Evolutionary conservation across 1,284 basidiomycete species (phyloP).

Genomic region (Moesziomyces sp.): DNA sequence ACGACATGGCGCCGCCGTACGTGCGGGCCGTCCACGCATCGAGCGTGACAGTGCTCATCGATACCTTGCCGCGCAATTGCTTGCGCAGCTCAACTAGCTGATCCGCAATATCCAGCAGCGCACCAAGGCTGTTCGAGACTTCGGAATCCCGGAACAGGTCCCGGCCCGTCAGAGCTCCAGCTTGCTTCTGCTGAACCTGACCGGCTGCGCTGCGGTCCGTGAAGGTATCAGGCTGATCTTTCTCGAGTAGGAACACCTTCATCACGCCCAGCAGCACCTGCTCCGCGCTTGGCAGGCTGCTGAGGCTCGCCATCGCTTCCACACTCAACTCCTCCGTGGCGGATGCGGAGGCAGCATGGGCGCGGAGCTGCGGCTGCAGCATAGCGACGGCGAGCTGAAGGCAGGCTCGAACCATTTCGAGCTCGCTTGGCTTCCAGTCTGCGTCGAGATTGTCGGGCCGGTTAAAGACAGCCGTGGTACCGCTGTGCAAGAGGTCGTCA

Average conservation of each 20-base stretch:
- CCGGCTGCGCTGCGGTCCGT: conserved; percentile 21
- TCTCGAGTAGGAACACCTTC: conserved; percentile 90
- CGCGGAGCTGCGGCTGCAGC: conserved; percentile 25
- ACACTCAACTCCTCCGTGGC: background rate
- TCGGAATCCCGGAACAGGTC: conserved; percentile 79
- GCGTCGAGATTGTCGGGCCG: conserved; percentile 79
- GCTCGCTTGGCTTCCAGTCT: conserved; percentile 83
- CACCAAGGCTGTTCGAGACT: conserved; percentile 75
- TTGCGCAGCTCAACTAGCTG: conserved; percentile 31
- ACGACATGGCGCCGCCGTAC: conserved; percentile 69
- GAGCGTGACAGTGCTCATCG: conserved; percentile 70
- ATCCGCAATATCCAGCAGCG: conserved; percentile 48
- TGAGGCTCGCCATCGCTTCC: conserved; percentile 18
- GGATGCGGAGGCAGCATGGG: background rate
- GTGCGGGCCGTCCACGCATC: conserved; percentile 29
- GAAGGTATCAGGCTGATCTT: conserved; percentile 42
- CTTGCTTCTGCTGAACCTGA: conserved; percentile 16
- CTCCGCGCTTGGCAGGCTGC: conserved; percentile 35
- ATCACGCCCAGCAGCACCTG: conserved; percentile 77
- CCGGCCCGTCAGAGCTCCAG: conserved; percentile 57
- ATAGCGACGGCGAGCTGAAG: conserved; percentile 73
- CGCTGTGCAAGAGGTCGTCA: conserved; percentile 77
- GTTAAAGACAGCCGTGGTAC: conserved; percentile 58
- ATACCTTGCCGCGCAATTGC: background rate
- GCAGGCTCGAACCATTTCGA: conserved; percentile 78